Evolutionary conservation across 2,329 filamentous ascomycete genomes (phyloP).

Genomic region (Ophiostoma himal-ulmi): DNA sequence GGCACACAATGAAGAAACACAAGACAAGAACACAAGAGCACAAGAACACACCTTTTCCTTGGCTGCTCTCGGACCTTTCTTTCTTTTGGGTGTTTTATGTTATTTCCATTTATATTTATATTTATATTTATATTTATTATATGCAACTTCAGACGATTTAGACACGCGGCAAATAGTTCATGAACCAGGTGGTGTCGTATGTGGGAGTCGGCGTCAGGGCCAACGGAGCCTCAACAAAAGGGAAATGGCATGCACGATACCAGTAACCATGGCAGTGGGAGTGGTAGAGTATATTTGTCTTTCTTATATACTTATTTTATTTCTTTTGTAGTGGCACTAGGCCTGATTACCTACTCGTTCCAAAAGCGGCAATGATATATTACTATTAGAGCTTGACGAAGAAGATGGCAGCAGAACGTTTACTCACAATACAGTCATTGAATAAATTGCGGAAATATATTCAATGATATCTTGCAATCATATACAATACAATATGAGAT

Average conservation of each 20-base stretch:
- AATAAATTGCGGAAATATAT: neutral
- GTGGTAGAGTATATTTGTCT: neutral
- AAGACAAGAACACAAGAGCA: neutral
- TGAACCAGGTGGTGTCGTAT: slow-evolving; percentile 7
- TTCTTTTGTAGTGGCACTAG: neutral
- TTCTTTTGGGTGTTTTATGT: neutral
- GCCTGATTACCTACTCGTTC: neutral
- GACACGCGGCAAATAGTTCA: neutral
- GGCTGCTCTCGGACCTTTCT: slow-evolving; percentile 2
- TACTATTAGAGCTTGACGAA: neutral
- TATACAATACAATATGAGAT: neutral
- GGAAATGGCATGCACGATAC: neutral
- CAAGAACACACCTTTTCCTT: neutral
- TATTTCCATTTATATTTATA: neutral
- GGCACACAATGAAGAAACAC: neutral
- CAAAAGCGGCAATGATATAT: neutral
- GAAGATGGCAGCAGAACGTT: neutral
- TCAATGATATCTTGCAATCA: neutral
- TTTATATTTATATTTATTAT: neutral
- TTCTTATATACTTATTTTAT: neutral
- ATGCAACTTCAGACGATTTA: neutral
- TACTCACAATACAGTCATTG: neutral
- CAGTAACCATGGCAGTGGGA: neutral
- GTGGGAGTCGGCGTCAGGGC: neutral
- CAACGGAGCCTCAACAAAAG: neutral